Evolutionary conservation across 441 rosid species (phyloP), one percentile per base, ranked within the genome.

Genomic region (Erodium trifolium): DNA sequence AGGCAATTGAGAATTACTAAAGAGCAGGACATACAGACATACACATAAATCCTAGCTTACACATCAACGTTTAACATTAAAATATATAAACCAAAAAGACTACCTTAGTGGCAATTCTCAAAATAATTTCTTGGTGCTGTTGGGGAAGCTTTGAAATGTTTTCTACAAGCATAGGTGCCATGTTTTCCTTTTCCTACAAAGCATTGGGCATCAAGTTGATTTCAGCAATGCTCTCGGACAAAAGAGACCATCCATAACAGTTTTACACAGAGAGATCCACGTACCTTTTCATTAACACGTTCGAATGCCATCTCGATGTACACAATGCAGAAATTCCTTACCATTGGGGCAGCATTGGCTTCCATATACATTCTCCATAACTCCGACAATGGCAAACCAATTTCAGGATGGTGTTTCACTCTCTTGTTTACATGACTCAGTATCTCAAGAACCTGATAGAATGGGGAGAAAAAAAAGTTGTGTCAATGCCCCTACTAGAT

Each of bases 221-320:
- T 65, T 4, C 68, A 2, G n/a, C 23, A 63, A 64, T 27, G 37
- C 29, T 53, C 47, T 69, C 43, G 53, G 0, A 65, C 64, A 43
- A 65, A 67, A 43, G 41, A 41, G 43, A 63, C 45, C 29, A 53
- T 47, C 65, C 63, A 70, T 57, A 70, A 2, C 45, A 5, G 14
- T 17, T 53, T 72, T 3, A 17, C 41, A 72, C 37, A 76, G 63
- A 49, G 39, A 51, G 64, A 59, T 68, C 67, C 62, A 76, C 83
- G 39, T 66, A 88, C 98, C 93, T 87, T 89, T 68, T 72, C 71
- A 70, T 78, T 76, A 31, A 81, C 83, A 37, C 89, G 85, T 72
- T 91, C 98, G 77, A 91, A 88, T 60, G 96, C 97, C 98, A 93
- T 93, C 84, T 93, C 98, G 78, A 93, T 79, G 72, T 93, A 93